Evolutionary conservation across 2,329 filamentous ascomycete species (phyloP).

Genomic region (Neofusicoccum sp.): DNA sequence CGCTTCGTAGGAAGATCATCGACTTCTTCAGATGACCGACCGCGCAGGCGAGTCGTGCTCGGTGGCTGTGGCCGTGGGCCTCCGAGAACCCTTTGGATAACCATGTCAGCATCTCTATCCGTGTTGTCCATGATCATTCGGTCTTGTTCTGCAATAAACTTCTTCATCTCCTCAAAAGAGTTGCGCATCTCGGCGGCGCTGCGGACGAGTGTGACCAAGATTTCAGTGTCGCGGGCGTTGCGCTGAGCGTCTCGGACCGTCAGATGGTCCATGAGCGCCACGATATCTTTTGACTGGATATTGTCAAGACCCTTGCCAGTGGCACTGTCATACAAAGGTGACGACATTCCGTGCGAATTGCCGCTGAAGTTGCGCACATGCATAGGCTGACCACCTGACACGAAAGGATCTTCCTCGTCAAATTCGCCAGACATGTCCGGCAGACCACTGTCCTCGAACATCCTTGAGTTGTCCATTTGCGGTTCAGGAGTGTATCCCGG

Average conservation of each 20-base stretch:
- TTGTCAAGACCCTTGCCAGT: conserved; percentile 84
- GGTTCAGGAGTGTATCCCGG: conserved; percentile 50
- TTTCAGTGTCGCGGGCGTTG: conserved; percentile 94
- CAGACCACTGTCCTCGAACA: conserved; percentile 57
- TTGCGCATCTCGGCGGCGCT: conserved; percentile 96
- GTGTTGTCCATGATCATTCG: conserved; percentile 82
- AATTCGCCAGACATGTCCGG: conserved; percentile 51
- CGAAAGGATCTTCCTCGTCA: conserved; percentile 63
- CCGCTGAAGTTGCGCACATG: conserved; percentile 74
- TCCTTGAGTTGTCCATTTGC: conserved; percentile 44
- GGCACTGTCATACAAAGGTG: conserved; percentile 85
- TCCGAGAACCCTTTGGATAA: conserved; percentile 75
- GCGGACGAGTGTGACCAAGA: conserved; percentile 88
- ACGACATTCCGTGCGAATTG: conserved; percentile 86
- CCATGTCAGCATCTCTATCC: conserved; percentile 84
- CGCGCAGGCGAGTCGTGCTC: conserved; percentile 4
- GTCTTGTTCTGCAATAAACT: conserved; percentile 85
- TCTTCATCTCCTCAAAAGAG: conserved; percentile 93
- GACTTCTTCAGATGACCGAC: conserved; percentile 49
- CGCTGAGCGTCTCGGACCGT: conserved; percentile 96
- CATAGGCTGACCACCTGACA: conserved; percentile 45
- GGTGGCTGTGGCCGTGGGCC: conserved; percentile 80
- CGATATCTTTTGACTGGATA: conserved; percentile 94
- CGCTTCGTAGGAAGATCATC: conserved; percentile 71
- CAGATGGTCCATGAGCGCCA: conserved; percentile 96